Conservation (phyloP, 306 rosid genomes). For the Parietaria judaica region DNA sequence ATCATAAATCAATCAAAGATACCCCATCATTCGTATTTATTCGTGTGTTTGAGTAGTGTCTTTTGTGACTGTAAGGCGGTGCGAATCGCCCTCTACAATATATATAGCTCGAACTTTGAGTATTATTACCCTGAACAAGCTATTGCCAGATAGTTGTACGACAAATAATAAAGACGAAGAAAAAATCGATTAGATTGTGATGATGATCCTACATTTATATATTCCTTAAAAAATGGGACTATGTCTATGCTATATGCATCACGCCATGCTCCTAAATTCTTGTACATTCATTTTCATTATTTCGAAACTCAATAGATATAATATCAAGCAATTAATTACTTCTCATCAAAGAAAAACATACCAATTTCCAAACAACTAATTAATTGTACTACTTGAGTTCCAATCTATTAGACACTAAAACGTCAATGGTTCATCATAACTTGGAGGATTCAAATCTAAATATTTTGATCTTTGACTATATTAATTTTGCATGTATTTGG, state of each 20-base stretch:
- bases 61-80: too few species aligned
- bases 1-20: too few species aligned
- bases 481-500: constrained; percentile 9
- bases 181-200: constrained; percentile 4
- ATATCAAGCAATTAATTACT: too few species aligned
- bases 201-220: neutral
- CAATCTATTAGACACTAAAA: neutral
- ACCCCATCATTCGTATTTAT: too few species aligned
- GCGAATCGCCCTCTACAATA: too few species aligned
- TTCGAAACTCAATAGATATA: too few species aligned
- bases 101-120: constrained; percentile 1
- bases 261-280: too few species aligned
- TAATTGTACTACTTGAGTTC: too few species aligned
- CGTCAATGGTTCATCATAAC: neutral
- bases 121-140: constrained; percentile 4
- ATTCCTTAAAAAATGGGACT: constrained; percentile 1
- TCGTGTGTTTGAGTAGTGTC: too few species aligned
- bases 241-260: too few species aligned
- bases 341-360: neutral
- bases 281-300: too few species aligned
- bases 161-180: neutral
- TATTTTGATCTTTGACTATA: neutral
- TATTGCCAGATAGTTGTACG: constrained; percentile 2
- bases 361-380: too few species aligned
- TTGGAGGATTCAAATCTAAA: neutral